phyloP scores from a whole-genome alignment of 495 filamentous ascomycete genomes.

The Penicillium steckii region DNA sequence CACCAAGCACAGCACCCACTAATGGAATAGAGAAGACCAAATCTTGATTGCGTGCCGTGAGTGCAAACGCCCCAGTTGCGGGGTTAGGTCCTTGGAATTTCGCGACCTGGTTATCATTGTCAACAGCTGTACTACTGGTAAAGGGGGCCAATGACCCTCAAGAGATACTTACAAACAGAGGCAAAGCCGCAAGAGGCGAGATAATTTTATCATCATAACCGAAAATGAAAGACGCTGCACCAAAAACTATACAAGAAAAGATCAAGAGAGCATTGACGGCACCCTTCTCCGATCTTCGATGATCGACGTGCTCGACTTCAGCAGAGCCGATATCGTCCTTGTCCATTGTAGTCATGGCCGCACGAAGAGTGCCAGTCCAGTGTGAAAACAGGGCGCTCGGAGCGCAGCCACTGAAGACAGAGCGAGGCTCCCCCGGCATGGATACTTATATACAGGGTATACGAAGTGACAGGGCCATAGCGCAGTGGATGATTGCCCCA shows the following conservation, averaged over 20 bases:
- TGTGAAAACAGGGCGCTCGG: constrained; percentile 8
- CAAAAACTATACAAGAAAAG: constrained; percentile 32
- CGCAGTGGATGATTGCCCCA: constrained; percentile 13
- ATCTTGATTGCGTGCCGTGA: constrained; percentile 39
- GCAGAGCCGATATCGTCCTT: constrained; percentile 5
- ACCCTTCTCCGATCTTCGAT: constrained; percentile 7
- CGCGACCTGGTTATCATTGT: constrained; percentile 22
- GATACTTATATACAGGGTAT: constrained; percentile 2
- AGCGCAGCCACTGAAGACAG: not conserved
- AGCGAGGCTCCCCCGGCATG: constrained; percentile 5
- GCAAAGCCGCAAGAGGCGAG: constrained; percentile 37
- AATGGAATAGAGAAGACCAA: constrained; percentile 37
- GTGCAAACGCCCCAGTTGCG: constrained; percentile 19
- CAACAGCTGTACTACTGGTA: not conserved
- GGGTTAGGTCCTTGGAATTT: constrained; percentile 35
- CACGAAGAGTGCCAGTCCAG: constrained; percentile 5
- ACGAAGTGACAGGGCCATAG: constrained; percentile 1
- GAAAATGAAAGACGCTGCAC: constrained; percentile 38
- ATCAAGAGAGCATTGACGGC: constrained; percentile 30
- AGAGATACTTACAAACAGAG: constrained; percentile 31
- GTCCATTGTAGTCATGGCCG: constrained; percentile 6
- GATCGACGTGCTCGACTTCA: constrained; percentile 26
- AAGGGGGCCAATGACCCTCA: not conserved
- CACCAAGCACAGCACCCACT: constrained; percentile 34
- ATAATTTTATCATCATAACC: constrained; percentile 43